Evolutionary conservation across 352 stramenopile genomes (phyloP).

Genomic region (Pythium brassicae): DNA sequence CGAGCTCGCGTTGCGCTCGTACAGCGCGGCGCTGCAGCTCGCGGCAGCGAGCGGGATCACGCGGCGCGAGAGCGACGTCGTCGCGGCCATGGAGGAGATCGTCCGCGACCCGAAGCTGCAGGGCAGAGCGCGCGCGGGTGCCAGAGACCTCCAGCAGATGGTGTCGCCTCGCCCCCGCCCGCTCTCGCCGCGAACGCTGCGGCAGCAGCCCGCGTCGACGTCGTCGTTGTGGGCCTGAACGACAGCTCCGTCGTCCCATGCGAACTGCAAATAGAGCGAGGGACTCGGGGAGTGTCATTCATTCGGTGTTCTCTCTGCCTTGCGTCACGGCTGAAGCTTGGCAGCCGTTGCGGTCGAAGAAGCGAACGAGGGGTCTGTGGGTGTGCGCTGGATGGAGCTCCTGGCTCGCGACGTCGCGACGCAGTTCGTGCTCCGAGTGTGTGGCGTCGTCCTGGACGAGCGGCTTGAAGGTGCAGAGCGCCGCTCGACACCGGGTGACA

Average conservation of each 20-base stretch:
- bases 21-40: slow-evolving; percentile 18
- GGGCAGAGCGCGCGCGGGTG: not conserved
- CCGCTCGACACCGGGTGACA: not conserved
- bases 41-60: slow-evolving; percentile 13
- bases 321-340: not conserved
- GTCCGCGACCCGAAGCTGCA: slow-evolving; percentile 9
- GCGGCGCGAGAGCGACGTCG: slow-evolving; percentile 19
- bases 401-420: slow-evolving; percentile 1
- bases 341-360: too few species aligned
- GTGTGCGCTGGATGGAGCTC: not conserved
- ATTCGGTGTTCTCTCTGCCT: not conserved
- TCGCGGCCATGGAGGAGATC: slow-evolving; percentile 21
- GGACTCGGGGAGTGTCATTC: not conserved
- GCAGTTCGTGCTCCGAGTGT: slow-evolving; percentile 3
- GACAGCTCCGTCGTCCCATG: too few species aligned
- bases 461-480: not conserved
- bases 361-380: not conserved
- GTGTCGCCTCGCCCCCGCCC: not conserved
- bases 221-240: not conserved
- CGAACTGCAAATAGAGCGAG: too few species aligned
- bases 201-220: not conserved
- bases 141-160: not conserved
- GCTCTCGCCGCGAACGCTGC: slow-evolving; percentile 1
- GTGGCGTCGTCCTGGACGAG: not conserved
- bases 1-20: slow-evolving; percentile 16